Percentiles rank a stretch among this genome's conserved stretches.
Evolutionary conservation across 2,329 filamentous ascomycete genomes (phyloP).

Genomic region (Botryosphaeria agaves): DNA sequence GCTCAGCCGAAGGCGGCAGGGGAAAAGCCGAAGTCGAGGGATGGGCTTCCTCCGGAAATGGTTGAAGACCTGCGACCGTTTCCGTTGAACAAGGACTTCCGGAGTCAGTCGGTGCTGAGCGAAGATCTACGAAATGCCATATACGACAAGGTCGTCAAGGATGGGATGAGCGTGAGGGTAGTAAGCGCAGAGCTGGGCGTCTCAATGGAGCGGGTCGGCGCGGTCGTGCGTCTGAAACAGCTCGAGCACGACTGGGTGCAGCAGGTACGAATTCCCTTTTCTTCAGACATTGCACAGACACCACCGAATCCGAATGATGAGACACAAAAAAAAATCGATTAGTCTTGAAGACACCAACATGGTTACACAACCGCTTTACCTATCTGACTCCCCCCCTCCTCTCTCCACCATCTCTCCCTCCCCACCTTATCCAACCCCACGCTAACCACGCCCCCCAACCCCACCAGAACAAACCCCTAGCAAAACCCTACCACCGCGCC

Average conservation of each 20-base stretch:
- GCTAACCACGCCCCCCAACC: too few relatives aligned
- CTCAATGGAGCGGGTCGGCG: constrained; percentile 69
- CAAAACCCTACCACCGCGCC: constrained; percentile 58
- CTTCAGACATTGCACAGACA: background rate
- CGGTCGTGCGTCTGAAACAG: constrained; percentile 71
- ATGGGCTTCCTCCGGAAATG: constrained; percentile 10
- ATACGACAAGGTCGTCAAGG: constrained; percentile 47
- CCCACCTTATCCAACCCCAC: too few relatives aligned
- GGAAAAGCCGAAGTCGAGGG: constrained; percentile 7
- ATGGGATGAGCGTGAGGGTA: constrained; percentile 52
- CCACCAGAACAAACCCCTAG: constrained; percentile 55
- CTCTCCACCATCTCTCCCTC: constrained; percentile 8
- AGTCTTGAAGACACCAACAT: constrained; percentile 97
- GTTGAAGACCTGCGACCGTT: constrained; percentile 39
- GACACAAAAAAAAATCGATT: constrained; percentile 72
- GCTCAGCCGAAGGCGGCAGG: constrained; percentile 12
- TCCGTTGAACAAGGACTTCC: constrained; percentile 54
- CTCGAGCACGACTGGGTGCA: constrained; percentile 62
- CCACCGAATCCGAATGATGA: constrained; percentile 38
- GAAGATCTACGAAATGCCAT: constrained; percentile 58
- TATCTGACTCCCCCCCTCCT: constrained; percentile 40
- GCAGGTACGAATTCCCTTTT: constrained; percentile 43
- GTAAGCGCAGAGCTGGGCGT: constrained; percentile 64
- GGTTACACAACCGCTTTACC: constrained; percentile 69
- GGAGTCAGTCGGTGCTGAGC: constrained; percentile 54